Evolutionary conservation across 495 filamentous ascomycete genomes (phyloP), one percentile per base, ranked within the genome.

Genomic region (Annulohypoxylon maeteangense): DNA sequence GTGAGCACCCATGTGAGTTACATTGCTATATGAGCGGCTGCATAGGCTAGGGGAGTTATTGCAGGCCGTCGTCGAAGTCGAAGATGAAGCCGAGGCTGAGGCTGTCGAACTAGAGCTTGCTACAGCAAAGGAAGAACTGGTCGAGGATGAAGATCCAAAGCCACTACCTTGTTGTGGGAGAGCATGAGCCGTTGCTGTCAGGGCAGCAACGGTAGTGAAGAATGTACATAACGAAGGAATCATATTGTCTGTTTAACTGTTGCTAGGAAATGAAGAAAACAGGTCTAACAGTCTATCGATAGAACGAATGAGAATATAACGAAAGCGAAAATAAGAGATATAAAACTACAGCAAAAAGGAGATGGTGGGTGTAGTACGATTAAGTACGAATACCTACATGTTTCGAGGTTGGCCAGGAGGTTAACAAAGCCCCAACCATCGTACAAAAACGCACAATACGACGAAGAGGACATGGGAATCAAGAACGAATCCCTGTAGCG

Each of bases 1-100:
- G 77, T 93, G 91, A 25, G 90, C 86, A 18, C 90, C 91, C 72
- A 92, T 82, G 69, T 90, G 84, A 1, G 90, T 90, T 67, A 93
- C 80, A 58, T 90, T 87, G 74, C 84, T 87, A 81, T 91, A 92
- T 5, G 81, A 76, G 12, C 87, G 86, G 50, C 75, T 73, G 79
- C 90, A 92, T 62, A 90, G 86, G 47, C 83, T 77, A 2, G 88
- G 80, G 31, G 85, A 88, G 80, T 91, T 91, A 75, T 93, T 93
- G 82, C 91, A 93, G 34, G 85, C 82, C 14, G 74, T 71, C 25
- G 68, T 67, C 11, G 68, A 63, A 12, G 56, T 34, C 7, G 64
- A 56, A 22, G 62, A 18, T 1, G 69, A 38, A 14, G 62, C 23
- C 1, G 68, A 56, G 22, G 70, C 63, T 25, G 70, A 36, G 10